Percentiles rank a stretch among this genome's conserved stretches.
Conservation (phyloP, 352 stramenopile species). For the Pythium sukuiense region DNA sequence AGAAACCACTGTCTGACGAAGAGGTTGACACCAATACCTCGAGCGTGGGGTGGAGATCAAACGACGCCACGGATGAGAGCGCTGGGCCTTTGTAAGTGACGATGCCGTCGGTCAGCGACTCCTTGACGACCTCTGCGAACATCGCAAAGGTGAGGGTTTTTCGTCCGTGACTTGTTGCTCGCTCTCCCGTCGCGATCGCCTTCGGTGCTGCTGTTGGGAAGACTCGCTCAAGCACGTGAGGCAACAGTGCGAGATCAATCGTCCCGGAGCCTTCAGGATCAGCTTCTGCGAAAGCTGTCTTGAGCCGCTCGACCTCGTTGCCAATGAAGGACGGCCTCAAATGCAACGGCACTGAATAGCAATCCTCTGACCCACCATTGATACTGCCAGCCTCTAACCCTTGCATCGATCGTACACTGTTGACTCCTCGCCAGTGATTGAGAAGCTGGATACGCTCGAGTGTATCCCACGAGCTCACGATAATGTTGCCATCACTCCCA, state of each 20-base stretch:
- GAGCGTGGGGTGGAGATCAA: constrained; percentile 34
- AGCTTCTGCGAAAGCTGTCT: constrained; percentile 27
- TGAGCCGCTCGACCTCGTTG: constrained; percentile 40
- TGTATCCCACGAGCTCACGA: constrained; percentile 36
- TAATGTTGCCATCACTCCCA: constrained; percentile 33
- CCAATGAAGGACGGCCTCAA: constrained; percentile 35
- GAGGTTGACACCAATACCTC: constrained; percentile 37
- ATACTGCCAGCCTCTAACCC: neutral
- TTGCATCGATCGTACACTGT: constrained; percentile 4
- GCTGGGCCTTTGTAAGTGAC: neutral
- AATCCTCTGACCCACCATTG: neutral
- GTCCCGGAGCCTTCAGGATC: constrained; percentile 4
- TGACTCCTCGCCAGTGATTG: constrained; percentile 44
- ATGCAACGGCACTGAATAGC: constrained; percentile 34
- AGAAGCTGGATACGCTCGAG: constrained; percentile 37
- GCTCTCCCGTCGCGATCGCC: neutral
- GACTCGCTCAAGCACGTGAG: constrained; percentile 24
- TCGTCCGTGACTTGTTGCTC: neutral
- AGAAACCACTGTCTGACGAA: constrained; percentile 35
- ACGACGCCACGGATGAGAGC: constrained; percentile 22
- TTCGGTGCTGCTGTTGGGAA: constrained; percentile 22
- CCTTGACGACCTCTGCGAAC: constrained; percentile 32
- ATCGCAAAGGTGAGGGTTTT: constrained; percentile 30
- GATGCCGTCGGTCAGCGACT: constrained; percentile 20
- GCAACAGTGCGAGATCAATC: constrained; percentile 23